A percentile compares a stretch with the other conserved stretches of the same genome.
Conservation (phyloP, 1,284 basidiomycete species). For the Cutaneotrichosporon sp. region DNA sequence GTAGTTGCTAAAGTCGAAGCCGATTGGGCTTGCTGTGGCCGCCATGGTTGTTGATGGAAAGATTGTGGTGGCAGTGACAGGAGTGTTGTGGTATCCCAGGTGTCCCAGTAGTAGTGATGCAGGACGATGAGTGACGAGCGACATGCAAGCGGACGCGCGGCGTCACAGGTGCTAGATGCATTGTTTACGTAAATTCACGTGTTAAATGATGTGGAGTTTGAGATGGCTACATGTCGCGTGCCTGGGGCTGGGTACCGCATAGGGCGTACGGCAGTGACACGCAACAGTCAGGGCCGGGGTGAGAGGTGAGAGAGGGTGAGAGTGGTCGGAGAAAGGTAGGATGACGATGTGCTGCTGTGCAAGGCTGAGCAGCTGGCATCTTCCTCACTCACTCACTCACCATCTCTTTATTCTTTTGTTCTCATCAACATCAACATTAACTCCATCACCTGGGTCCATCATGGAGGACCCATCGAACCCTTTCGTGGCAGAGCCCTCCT, state of each 20-base stretch:
- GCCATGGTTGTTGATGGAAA: slow-evolving; percentile 23
- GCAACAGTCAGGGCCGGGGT: too few species aligned
- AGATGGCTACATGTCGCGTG: too few species aligned
- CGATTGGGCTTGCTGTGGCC: slow-evolving; percentile 39
- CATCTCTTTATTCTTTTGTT: background rate
- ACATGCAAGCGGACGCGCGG: slow-evolving; percentile 12
- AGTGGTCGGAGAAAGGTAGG: background rate
- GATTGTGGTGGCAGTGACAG: too few species aligned
- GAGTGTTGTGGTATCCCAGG: too few species aligned
- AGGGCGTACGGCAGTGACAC: too few species aligned
- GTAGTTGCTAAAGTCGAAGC: slow-evolving; percentile 70
- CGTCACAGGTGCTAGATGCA: slow-evolving; percentile 3
- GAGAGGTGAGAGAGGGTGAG: too few species aligned
- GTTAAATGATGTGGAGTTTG: too few species aligned
- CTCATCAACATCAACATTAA: background rate
- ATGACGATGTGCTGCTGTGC: background rate
- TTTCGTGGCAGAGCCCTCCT: slow-evolving; percentile 15
- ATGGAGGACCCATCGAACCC: slow-evolving; percentile 23
- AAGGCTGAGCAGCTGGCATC: background rate
- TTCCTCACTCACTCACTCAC: background rate
- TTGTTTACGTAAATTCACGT: too few species aligned
- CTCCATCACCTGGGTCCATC: background rate
- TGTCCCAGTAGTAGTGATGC: background rate
- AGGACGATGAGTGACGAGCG: background rate
- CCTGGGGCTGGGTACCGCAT: too few species aligned